These are phyloP conservation scores for Chimonanthus praecox DNA, from an alignment of 164 flowering plant species.

Conservation along the genomic window DNA sequence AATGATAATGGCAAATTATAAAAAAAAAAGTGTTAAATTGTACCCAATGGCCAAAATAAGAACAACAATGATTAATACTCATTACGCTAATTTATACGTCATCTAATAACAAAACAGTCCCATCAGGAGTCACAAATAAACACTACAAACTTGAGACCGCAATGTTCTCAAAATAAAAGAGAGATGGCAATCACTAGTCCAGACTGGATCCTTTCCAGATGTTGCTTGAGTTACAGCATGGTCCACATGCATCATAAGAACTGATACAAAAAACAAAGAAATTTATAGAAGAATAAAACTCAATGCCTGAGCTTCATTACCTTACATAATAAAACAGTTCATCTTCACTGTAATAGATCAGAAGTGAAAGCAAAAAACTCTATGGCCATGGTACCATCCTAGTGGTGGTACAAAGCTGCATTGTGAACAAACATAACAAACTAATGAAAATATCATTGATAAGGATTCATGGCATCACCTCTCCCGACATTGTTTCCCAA, in stretches of 20 bases:
- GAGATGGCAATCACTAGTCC: neutral
- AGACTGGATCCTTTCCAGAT: neutral
- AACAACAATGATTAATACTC: neutral
- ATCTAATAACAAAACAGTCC: neutral
- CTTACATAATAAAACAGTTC: neutral
- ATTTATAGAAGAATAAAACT: neutral
- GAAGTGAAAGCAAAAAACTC: neutral
- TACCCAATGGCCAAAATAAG: too few relatives aligned
- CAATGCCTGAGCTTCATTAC: neutral
- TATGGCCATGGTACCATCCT: neutral
- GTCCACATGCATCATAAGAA: neutral
- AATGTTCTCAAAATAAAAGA: neutral
- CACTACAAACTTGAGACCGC: neutral
- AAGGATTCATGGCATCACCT: conserved; percentile 38
- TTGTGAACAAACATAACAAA: neutral
- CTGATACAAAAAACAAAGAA: neutral
- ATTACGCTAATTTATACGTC: neutral
- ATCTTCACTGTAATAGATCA: neutral
- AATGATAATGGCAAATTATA: neutral
- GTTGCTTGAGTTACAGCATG: neutral
- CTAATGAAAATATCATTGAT: neutral
- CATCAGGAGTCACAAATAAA: neutral
- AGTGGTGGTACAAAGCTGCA: neutral
- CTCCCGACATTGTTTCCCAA: conserved; percentile 98
- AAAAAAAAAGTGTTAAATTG: too few relatives aligned